Percentiles rank a stretch among this genome's conserved stretches.
Evolutionary conservation across 495 filamentous ascomycete genomes (phyloP).

Genomic region (Immersiella caudata): DNA sequence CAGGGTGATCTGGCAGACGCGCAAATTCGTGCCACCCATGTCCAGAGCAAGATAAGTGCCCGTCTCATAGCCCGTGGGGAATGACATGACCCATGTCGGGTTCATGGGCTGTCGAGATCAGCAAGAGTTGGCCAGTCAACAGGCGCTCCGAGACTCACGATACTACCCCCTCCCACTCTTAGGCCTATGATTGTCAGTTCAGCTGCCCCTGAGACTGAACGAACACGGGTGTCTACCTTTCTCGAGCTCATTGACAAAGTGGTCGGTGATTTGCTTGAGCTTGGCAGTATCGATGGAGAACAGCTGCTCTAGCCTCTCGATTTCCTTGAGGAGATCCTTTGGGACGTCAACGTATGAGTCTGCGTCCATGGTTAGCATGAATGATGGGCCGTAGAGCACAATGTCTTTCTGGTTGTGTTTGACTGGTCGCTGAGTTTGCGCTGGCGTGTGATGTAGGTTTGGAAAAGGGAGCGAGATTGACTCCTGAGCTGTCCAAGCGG

Average conservation of each 20-base stretch:
- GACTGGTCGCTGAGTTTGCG: slow-evolving; percentile 21
- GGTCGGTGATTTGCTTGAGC: slow-evolving; percentile 84
- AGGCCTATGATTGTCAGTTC: slow-evolving; percentile 58
- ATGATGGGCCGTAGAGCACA: neutral
- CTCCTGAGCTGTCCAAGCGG: slow-evolving; percentile 23
- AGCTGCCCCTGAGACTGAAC: neutral
- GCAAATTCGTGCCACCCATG: slow-evolving; percentile 98
- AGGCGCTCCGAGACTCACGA: slow-evolving; percentile 61
- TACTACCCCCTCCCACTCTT: slow-evolving; percentile 84
- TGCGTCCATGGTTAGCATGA: slow-evolving; percentile 36
- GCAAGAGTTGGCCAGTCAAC: slow-evolving; percentile 15
- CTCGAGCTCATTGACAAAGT: slow-evolving; percentile 85
- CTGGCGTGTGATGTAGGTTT: slow-evolving; percentile 21
- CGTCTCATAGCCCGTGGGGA: slow-evolving; percentile 84
- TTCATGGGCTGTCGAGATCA: slow-evolving; percentile 81
- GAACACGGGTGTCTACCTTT: slow-evolving; percentile 63
- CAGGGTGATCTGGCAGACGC: slow-evolving; percentile 94
- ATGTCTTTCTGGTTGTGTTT: slow-evolving; percentile 34
- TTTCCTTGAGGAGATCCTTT: slow-evolving; percentile 80
- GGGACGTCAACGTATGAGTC: slow-evolving; percentile 60
- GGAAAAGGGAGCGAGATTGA: slow-evolving; percentile 22
- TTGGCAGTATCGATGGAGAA: slow-evolving; percentile 79
- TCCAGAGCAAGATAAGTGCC: slow-evolving; percentile 93
- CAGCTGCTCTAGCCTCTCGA: slow-evolving; percentile 79
- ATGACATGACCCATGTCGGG: slow-evolving; percentile 96